These are phyloP conservation scores for Phoma sp. DNA, from an alignment of 2,329 filamentous ascomycete species.

Conservation along the genomic window DNA sequence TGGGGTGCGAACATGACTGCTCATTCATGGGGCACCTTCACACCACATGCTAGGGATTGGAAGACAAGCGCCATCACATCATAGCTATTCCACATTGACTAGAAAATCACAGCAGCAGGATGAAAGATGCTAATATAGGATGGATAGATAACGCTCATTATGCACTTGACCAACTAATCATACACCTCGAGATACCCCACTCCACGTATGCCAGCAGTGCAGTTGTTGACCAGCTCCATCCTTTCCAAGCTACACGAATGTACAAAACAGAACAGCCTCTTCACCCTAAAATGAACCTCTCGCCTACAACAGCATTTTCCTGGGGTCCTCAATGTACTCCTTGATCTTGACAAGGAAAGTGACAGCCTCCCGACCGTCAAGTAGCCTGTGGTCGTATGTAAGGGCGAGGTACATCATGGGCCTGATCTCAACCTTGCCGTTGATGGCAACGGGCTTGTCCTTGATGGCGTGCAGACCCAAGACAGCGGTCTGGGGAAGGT, in stretches of 20 bases:
- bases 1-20: too few species aligned
- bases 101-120: not conserved
- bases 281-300: not conserved
- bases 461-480: conserved; percentile 96
- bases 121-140: not conserved
- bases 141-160: conserved; percentile 18
- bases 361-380: conserved; percentile 94
- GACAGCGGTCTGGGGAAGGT: conserved; percentile 89
- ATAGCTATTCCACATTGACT: too few species aligned
- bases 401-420: conserved; percentile 99
- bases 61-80: too few species aligned
- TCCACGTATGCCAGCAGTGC: conserved; percentile 8
- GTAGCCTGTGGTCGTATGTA: conserved; percentile 94
- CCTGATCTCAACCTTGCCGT: conserved; percentile 92
- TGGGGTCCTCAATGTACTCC: conserved; percentile 95
- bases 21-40: too few species aligned
- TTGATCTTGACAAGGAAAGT: conserved; percentile 97
- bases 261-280: conserved; percentile 15
- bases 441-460: conserved; percentile 85
- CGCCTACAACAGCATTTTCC: conserved; percentile 77
- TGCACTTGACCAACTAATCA: conserved; percentile 21
- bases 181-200: conserved; percentile 13
- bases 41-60: too few species aligned
- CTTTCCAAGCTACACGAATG: conserved; percentile 5
- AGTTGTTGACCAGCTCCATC: conserved; percentile 5